Evolutionary conservation across 225 moss, liverwort and hornwort species (phyloP).

Genomic region (Lunularia cruciata): DNA sequence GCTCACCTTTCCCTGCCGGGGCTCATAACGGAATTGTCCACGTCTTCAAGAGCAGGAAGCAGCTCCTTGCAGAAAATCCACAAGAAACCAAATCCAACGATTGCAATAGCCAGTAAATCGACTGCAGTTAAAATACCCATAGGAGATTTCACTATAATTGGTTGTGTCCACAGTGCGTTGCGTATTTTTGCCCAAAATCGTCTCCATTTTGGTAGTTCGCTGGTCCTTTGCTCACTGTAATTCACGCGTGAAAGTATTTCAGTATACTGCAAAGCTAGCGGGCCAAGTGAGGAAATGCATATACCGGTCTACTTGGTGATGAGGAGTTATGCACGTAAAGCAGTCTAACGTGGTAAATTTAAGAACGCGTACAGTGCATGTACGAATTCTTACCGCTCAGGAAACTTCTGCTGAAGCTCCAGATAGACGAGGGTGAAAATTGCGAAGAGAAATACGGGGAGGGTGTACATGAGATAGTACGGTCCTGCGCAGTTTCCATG

Average conservation of each 20-base stretch:
- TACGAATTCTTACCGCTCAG: conserved; percentile 30
- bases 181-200: conserved; percentile 27
- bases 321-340: too few relatives aligned
- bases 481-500: conserved; percentile 3
- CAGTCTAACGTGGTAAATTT: too few relatives aligned
- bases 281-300: neutral
- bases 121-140: conserved; percentile 49
- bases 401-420: conserved; percentile 39
- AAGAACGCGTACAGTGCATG: neutral
- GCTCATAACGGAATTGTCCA: conserved; percentile 32
- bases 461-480: conserved; percentile 49
- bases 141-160: conserved; percentile 45
- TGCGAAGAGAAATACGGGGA: conserved; percentile 54
- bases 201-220: conserved; percentile 42
- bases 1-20: conserved; percentile 36
- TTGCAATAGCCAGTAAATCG: conserved; percentile 38
- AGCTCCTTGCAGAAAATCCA: conserved; percentile 57
- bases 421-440: conserved; percentile 48
- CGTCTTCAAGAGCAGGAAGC: conserved; percentile 37
- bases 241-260: too few relatives aligned
- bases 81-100: conserved; percentile 45
- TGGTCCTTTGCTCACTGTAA: conserved; percentile 31
- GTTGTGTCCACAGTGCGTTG: conserved; percentile 43
- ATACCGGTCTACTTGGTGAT: neutral
- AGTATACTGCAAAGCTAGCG: too few relatives aligned